phyloP scores from a whole-genome alignment of 441 rosid genomes.

The Aleurites moluccanus region DNA sequence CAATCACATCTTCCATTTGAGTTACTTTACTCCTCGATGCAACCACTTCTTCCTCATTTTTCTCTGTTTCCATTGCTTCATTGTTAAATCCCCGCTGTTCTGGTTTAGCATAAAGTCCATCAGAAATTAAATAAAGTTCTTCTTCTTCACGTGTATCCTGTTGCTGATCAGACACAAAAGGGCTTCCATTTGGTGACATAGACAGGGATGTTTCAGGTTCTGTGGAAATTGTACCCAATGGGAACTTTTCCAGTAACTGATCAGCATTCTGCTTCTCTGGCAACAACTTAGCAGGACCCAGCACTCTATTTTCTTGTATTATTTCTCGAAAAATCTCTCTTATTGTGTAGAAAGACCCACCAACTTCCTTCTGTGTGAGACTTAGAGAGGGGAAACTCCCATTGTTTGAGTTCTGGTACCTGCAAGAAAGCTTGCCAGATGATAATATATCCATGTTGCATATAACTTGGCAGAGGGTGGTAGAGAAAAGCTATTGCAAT shows the following conservation, averaged over 20 bases:
- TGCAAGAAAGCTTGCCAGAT: slow-evolving; percentile 35
- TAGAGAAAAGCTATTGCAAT: background rate
- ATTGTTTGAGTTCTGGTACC: slow-evolving; percentile 69
- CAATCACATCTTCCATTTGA: slow-evolving; percentile 45
- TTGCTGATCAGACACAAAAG: slow-evolving; percentile 33
- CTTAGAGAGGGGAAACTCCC: slow-evolving; percentile 89
- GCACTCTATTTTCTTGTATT: slow-evolving; percentile 91
- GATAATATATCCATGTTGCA: slow-evolving; percentile 5
- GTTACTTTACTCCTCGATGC: slow-evolving; percentile 30
- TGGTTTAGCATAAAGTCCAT: slow-evolving; percentile 26
- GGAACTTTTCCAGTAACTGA: slow-evolving; percentile 43
- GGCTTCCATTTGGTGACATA: slow-evolving; percentile 40
- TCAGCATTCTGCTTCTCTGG: slow-evolving; percentile 38
- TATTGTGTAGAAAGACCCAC: slow-evolving; percentile 92
- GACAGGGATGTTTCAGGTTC: slow-evolving; percentile 45
- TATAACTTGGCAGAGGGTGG: background rate
- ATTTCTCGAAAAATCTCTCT: slow-evolving; percentile 94
- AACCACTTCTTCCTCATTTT: slow-evolving; percentile 15
- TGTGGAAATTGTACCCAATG: slow-evolving; percentile 55
- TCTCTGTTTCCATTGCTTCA: slow-evolving; percentile 22
- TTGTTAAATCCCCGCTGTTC: slow-evolving; percentile 30
- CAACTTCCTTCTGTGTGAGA: slow-evolving; percentile 93
- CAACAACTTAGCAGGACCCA: slow-evolving; percentile 69
- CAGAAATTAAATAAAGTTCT: slow-evolving; percentile 27
- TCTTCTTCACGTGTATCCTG: slow-evolving; percentile 30